phyloP scores from a whole-genome alignment of 2,329 filamentous ascomycete genomes.

The Diplocarpon rosae region DNA sequence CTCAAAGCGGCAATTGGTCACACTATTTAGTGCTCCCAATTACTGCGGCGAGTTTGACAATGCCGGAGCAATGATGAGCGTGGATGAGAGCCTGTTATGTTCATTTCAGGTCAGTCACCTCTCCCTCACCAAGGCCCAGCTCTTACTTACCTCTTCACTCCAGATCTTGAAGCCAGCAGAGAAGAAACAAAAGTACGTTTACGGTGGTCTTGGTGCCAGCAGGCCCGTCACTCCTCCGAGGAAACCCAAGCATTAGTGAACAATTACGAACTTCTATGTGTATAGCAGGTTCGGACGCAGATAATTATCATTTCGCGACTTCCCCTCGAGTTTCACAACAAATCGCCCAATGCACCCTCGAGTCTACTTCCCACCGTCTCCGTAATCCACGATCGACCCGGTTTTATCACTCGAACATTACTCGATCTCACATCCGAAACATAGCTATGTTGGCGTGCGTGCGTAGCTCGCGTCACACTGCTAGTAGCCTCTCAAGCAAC shows the following conservation, averaged over 20 bases:
- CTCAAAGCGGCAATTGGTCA: slow-evolving; percentile 94
- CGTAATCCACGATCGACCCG: slow-evolving; percentile 12
- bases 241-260: slow-evolving; percentile 56
- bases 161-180: slow-evolving; percentile 98
- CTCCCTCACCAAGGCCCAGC: neutral
- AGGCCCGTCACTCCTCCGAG: slow-evolving; percentile 59
- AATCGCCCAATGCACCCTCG: slow-evolving; percentile 20
- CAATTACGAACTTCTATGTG: slow-evolving; percentile 57
- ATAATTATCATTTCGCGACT: slow-evolving; percentile 41
- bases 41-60: slow-evolving; percentile 99
- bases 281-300: slow-evolving; percentile 91
- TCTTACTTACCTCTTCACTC: slow-evolving; percentile 14
- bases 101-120: slow-evolving; percentile 79
- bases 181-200: slow-evolving; percentile 99
- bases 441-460: slow-evolving; percentile 23
- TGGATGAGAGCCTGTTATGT: slow-evolving; percentile 95
- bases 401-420: slow-evolving; percentile 13
- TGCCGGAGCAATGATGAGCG: slow-evolving; percentile 98
- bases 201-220: slow-evolving; percentile 59
- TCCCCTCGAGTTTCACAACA: slow-evolving; percentile 21
- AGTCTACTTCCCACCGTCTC: slow-evolving; percentile 11
- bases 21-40: slow-evolving; percentile 94
- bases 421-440: slow-evolving; percentile 21
- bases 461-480: slow-evolving; percentile 12
- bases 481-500: slow-evolving; percentile 10